A percentile compares a stretch with the other conserved stretches of the same genome.
These are phyloP conservation scores for Achaetomiella virescens DNA, from an alignment of 495 filamentous ascomycete species.

Conservation along the genomic window DNA sequence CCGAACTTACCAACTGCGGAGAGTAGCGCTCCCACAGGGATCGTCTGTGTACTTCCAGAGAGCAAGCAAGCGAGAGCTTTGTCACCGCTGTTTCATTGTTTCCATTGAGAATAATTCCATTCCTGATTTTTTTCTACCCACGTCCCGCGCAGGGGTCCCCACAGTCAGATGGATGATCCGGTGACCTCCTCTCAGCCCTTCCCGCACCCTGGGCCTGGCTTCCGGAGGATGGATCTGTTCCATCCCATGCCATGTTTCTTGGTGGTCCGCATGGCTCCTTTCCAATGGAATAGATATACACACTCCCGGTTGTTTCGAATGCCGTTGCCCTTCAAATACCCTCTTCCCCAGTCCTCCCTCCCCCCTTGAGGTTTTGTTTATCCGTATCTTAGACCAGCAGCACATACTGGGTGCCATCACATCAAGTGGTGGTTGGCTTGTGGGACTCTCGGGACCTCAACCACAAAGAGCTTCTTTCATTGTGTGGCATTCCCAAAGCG, in stretches of 20 bases:
- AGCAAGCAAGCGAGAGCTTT: slow-evolving; percentile 19
- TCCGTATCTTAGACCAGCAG: neutral
- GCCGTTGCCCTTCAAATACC: slow-evolving; percentile 10
- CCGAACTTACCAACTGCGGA: slow-evolving; percentile 28
- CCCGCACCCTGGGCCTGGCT: slow-evolving; percentile 19
- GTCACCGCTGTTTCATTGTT: slow-evolving; percentile 35
- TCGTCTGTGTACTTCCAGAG: slow-evolving; percentile 20
- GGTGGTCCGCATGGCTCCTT: slow-evolving; percentile 9
- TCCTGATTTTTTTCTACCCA: slow-evolving; percentile 14
- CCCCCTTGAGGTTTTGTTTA: neutral
- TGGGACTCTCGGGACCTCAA: neutral
- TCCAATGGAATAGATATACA: slow-evolving; percentile 8
- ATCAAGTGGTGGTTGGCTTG: neutral
- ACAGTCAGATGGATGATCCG: slow-evolving; percentile 34
- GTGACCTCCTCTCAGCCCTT: slow-evolving; percentile 34
- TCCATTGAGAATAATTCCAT: slow-evolving; percentile 22
- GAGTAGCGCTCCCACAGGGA: slow-evolving; percentile 21
- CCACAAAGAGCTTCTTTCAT: no score
- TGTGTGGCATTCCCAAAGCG: neutral
- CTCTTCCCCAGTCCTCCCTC: neutral
- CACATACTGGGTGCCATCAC: neutral
- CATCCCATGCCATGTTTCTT: slow-evolving; percentile 10
- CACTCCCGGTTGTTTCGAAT: slow-evolving; percentile 4
- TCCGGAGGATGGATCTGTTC: slow-evolving; percentile 5
- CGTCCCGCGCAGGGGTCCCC: slow-evolving; percentile 24